Base-by-base conservation (phyloP, 2,329 filamentous ascomycete genomes). In the Paradendryphiella salina region DNA sequence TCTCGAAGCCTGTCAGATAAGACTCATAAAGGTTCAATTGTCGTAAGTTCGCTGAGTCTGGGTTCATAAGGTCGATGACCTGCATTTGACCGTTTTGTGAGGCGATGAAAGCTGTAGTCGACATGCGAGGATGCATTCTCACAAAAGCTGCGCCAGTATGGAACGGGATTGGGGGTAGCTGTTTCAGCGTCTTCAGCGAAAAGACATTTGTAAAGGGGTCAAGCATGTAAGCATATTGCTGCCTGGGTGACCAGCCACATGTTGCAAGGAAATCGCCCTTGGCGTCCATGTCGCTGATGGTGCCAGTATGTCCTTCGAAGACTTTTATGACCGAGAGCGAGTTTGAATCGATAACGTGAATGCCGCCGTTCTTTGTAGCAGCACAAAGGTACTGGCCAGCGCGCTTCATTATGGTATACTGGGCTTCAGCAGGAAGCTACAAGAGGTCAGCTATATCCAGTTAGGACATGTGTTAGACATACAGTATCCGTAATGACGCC, bases 221-320 rank as follows among this genome's bases (percentile, higher is more conserved):
- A 28, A 95, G 83, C 77, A 95, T 91, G 57, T 89, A 88, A 33
- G 85, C 85, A 29, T 87, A 84, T 59, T 89, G 80, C 65, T 92
- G 90, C 60, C 93, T 85, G 18, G 90, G 82, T 1, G 93, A 96
- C 74, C 90, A 96, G 29, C 94, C 94, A 72, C 94, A 99, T 4
- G 94, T 97, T 17, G 97, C 88, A 46, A 99, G 85, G 60, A 94
- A 94, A 71, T 97, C 93, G 66, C 94, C 90, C 68, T 94, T 89
- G 7, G 92, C 90, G 76, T 99, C 94, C 89, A 99, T 96, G 71
- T 97, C 93, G 72, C 90, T 96, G 70, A 99, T 89, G 43, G 86
- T 84, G 7, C 90, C 89, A 1, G 87, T 87, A 69, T 99, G 94
- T 0, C 93, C 91, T 69, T 90, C 90, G 89, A 94, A 99, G 9